Evolutionary conservation across 2,329 filamentous ascomycete species (phyloP), one percentile per base, ranked within the genome.

Genomic region (Aspergillus sp.): DNA sequence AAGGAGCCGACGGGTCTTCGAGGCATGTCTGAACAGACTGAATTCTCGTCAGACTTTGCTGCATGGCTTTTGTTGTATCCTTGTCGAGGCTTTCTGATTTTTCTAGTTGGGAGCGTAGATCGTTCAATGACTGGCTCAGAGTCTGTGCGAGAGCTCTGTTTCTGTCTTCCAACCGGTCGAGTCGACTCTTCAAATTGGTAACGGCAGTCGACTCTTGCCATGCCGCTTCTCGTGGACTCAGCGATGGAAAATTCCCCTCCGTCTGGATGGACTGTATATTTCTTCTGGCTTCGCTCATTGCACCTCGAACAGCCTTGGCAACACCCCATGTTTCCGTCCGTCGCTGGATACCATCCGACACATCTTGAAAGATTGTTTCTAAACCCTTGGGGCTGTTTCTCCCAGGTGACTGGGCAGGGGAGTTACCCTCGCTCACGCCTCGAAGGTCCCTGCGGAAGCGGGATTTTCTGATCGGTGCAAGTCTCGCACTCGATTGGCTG

Each of bases 241-340:
- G 49, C n/a, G 46, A 36, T 19, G 47, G 29, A n/a, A 44, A 47
- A 39, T 48, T 46, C 8, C 61, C 58, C 37, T 66, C 66, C 8
- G 68, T 62, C 40, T 74, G 66, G 36, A 73, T 65, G 31, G 63
- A 64, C 50, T 73, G 68, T 55, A 75, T 70, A 45, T 73, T 73
- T 40, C 62, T 67, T 39, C 67, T 64, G 10, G 70, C 70, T 56
- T 74, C 71, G 13, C 58, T 70, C 35, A 73, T 67, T 19, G 72
- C 72, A 9, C 71, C 72, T 44, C 71, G 68, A 10, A 75, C 68
- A 33, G 67, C 71, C 51, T 72, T 74, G 8, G 70, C 66, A 27
- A 75, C 71, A 5, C 70, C 70, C 72, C 72, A 75, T 5, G 65
- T 59, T 52, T 75, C 72, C 7, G 72, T 71, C 6, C 70, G 69